Evolutionary conservation across 148 eudicot species (phyloP).

Genomic region (Silene conica): DNA sequence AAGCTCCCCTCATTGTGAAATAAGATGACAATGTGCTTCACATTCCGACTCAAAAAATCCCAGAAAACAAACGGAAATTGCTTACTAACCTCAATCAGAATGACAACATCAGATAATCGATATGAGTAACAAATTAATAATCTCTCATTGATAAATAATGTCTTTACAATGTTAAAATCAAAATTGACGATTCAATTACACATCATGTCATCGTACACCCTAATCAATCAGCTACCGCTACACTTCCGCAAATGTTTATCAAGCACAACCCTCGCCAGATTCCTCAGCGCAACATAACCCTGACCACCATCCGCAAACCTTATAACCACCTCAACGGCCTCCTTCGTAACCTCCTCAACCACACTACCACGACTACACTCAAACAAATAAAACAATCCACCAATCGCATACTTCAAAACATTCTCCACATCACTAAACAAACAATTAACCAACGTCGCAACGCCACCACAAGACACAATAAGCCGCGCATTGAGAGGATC

Average conservation of each 20-base stretch:
- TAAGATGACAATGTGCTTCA: no score
- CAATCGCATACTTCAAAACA: conserved; percentile 29
- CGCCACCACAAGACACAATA: conserved; percentile 27
- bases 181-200: no score
- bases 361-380: conserved; percentile 24
- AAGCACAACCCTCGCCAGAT: conserved; percentile 33
- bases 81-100: no score
- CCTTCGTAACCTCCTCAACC: conserved; percentile 14
- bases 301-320: conserved; percentile 21
- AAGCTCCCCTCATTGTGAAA: no score
- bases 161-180: no score
- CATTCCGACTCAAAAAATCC: no score
- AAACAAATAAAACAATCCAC: conserved; percentile 32
- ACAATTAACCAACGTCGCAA: conserved; percentile 23
- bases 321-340: conserved; percentile 27
- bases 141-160: no score
- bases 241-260: conserved; percentile 24
- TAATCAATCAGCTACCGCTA: neutral
- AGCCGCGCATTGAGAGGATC: conserved; percentile 31
- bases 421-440: conserved; percentile 31
- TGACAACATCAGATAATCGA: no score
- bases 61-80: no score
- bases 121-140: no score
- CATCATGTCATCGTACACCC: neutral
- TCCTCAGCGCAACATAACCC: conserved; percentile 18